phyloP scores from a whole-genome alignment of 2,329 filamentous ascomycete genomes.

The Pestalotiopsis sp. region DNA sequence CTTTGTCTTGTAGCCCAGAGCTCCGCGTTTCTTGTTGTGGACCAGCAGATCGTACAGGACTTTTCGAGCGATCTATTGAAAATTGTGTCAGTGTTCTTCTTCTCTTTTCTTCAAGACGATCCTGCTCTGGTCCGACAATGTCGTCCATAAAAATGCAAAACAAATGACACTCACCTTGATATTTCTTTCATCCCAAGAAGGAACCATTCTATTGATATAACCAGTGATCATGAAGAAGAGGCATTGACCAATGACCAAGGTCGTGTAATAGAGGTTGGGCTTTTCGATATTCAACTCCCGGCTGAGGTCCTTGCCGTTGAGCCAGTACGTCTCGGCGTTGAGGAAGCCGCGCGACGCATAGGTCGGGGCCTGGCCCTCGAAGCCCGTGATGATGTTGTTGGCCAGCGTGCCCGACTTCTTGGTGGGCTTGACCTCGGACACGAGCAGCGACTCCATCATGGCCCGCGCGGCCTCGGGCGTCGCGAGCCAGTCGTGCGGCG shows the following conservation, averaged over 20 bases:
- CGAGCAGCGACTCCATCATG: constrained; percentile 69
- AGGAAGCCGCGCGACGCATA: constrained; percentile 70
- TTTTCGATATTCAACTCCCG: constrained; percentile 61
- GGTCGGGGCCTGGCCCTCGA: constrained; percentile 68
- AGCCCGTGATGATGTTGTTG: constrained; percentile 73
- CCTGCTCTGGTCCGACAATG: background rate
- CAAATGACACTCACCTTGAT: constrained; percentile 43
- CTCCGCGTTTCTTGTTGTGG: constrained; percentile 60
- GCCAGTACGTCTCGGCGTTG: constrained; percentile 67
- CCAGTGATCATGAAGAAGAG: constrained; percentile 63
- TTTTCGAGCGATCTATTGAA: constrained; percentile 44
- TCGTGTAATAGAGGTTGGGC: constrained; percentile 60
- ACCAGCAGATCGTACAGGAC: constrained; percentile 65
- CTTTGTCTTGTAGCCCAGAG: constrained; percentile 62
- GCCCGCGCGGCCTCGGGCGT: constrained; percentile 57
- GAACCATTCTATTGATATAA: constrained; percentile 46
- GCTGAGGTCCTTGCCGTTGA: constrained; percentile 69
- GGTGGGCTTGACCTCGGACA: constrained; percentile 69
- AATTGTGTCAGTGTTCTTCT: constrained; percentile 17
- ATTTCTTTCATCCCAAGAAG: constrained; percentile 46
- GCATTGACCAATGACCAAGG: constrained; percentile 66
- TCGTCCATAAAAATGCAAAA: too few relatives aligned
- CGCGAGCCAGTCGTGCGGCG: constrained; percentile 64
- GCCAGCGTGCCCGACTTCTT: constrained; percentile 66
- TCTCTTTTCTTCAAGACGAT: background rate